Evolutionary conservation across 805 yeast species (phyloP), one percentile per base, ranked within the genome.

Genomic region (Yamadazyma takamatsuzukensis): DNA sequence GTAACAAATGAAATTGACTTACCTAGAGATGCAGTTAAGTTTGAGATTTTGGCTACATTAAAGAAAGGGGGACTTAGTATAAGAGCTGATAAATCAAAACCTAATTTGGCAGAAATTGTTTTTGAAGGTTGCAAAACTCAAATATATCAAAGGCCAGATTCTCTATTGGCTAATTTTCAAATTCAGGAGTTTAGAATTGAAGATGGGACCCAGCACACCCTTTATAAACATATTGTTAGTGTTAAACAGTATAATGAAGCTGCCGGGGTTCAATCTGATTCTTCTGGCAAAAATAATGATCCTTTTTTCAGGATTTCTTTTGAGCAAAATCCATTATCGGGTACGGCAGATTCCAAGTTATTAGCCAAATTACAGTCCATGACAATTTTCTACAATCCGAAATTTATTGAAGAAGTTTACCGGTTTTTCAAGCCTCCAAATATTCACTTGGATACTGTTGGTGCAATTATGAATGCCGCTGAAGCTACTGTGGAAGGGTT

Each of bases 401-500:
- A 68, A 27, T 84, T 93, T 44, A 68, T 90, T 18, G 93, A 88
- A 45, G 83, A 78, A 37, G 68, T 93, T 30, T 70, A 74, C 11
- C 61, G 56, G 37, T 90, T 94, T 49, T 93, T 93, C 67, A 78
- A 74, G 29, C 96, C 97, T 1, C 96, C 96, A 14, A 78, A 78
- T 38, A 78, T 78, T 17, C 95, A 89, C 47, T 67, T 80, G 35
- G 95, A 89, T 49, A 88, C 97, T 0, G 78, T 93, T 15, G 90
- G 88, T 22, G 93, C 93, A 7, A 76, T 94, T 16, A 76, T 93
- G 76, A 81, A 77, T 55, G 97, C 96, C 1, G 98, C 99, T 0
- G 96, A 89, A 41, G 85, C 89, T 0, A 89, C 96, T 0, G 83
- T 93, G 37, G 96, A 88, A 49, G 97, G 94, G 2, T 67, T 93